Conservation (phyloP, 2,329 filamentous ascomycete species). For the Penicillium decumbens region DNA sequence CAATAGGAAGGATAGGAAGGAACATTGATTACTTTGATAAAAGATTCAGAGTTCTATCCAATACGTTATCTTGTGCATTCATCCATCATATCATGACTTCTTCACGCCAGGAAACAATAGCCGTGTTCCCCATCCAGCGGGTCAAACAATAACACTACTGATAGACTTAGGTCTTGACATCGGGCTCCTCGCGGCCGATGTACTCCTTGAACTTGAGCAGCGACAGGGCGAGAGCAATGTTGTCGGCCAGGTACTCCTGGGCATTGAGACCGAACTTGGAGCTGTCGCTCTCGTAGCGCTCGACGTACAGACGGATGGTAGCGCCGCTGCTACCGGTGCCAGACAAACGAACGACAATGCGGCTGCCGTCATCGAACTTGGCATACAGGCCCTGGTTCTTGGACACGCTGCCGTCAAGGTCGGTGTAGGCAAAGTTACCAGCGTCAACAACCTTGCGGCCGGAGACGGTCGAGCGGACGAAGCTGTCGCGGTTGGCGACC, state of each 20-base stretch:
- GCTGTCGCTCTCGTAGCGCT: constrained; percentile 84
- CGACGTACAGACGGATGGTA: constrained; percentile 93
- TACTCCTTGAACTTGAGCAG: constrained; percentile 92
- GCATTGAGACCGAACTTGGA: constrained; percentile 75
- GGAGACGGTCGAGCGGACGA: constrained; percentile 75
- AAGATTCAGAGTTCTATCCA: constrained; percentile 8
- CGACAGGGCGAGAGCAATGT: constrained; percentile 77
- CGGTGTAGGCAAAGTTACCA: constrained; percentile 96
- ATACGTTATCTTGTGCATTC: constrained; percentile 14
- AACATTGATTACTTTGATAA: constrained; percentile 13
- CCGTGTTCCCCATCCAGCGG: constrained; percentile 25
- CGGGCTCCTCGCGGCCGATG: constrained; percentile 84
- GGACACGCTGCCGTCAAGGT: constrained; percentile 93
- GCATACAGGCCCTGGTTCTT: constrained; percentile 95
- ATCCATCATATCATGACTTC: constrained; percentile 14
- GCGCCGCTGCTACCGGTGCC: constrained; percentile 93
- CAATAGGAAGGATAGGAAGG: neutral
- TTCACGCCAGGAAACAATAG: constrained; percentile 14
- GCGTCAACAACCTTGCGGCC: constrained; percentile 83
- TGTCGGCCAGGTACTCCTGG: constrained; percentile 88
- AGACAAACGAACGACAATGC: constrained; percentile 90
- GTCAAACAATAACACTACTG: constrained; percentile 12
- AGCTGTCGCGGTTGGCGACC: constrained; percentile 68
- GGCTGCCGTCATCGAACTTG: constrained; percentile 89
- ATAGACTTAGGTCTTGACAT: constrained; percentile 78